A percentile compares a stretch with the other conserved stretches of the same genome.
These are phyloP conservation scores for Gentiana dahurica DNA, from an alignment of 257 asterid species.

Conservation along the genomic window DNA sequence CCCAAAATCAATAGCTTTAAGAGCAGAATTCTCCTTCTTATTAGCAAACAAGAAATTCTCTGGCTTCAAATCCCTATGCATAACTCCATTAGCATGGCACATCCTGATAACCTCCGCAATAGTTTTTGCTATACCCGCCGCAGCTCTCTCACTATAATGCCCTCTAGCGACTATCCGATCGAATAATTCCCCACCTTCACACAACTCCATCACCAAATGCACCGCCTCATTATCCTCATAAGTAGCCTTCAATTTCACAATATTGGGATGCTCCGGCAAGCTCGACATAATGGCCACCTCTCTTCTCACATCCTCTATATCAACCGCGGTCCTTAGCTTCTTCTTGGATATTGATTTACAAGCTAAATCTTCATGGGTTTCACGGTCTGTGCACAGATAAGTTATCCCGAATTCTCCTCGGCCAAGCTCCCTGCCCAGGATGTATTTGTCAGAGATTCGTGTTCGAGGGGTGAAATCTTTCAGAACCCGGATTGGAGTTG, in stretches of 20 bases:
- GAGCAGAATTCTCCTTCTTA: conserved; percentile 76
- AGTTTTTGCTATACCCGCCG: conserved; percentile 61
- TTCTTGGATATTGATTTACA: conserved; percentile 93
- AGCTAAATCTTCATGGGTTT: conserved; percentile 68
- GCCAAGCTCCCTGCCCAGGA: conserved; percentile 87
- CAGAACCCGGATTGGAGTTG: conserved; percentile 63
- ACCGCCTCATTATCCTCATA: conserved; percentile 92
- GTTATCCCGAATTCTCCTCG: conserved; percentile 94
- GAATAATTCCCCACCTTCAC: conserved; percentile 91
- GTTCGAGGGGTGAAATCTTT: conserved; percentile 48
- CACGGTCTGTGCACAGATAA: conserved; percentile 83
- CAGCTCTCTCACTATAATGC: conserved; percentile 93
- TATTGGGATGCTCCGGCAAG: conserved; percentile 69
- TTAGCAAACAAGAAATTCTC: conserved; percentile 84
- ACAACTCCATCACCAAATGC: conserved; percentile 85
- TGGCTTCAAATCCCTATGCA: conserved; percentile 98
- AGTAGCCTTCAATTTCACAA: conserved; percentile 78
- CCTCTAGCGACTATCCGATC: conserved; percentile 93
- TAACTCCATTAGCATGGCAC: conserved; percentile 78
- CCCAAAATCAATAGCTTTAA: conserved; percentile 85
- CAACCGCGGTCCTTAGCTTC: conserved; percentile 79
- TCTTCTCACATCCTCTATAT: conserved; percentile 82
- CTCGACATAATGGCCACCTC: conserved; percentile 92
- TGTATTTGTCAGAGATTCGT: conserved; percentile 65
- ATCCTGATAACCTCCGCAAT: conserved; percentile 75